Percentiles rank a stretch among this genome's conserved stretches.
Evolutionary conservation across 1,284 basidiomycete species (phyloP).

Genomic region (Pseudozyma tsukubaensis): DNA sequence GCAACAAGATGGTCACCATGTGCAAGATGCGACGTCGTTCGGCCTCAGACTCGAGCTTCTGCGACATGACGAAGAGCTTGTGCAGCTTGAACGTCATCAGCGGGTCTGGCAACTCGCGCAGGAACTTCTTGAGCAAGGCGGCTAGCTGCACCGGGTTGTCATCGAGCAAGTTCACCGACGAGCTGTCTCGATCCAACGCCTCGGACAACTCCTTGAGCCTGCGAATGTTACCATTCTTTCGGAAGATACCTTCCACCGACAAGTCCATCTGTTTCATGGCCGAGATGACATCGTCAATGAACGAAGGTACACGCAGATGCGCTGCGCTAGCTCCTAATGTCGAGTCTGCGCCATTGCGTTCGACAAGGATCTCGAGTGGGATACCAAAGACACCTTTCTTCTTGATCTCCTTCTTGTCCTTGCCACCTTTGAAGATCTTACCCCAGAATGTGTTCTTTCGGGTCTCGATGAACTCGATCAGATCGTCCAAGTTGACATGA

Average conservation of each 20-base stretch:
- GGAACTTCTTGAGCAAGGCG: conserved; percentile 94
- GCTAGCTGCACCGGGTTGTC: conserved; percentile 98
- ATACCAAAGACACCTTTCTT: conserved; percentile 83
- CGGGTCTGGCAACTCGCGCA: conserved; percentile 95
- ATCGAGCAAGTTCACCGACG: conserved; percentile 84
- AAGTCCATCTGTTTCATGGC: conserved; percentile 99
- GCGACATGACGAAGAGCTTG: conserved; percentile 85
- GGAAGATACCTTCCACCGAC: conserved; percentile 98
- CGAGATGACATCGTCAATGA: conserved; percentile 96
- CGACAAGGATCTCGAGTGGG: conserved; percentile 92
- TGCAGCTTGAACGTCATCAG: conserved; percentile 94
- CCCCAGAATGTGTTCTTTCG: conserved; percentile 98
- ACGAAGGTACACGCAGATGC: conserved; percentile 89
- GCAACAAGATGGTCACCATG: conserved; percentile 85
- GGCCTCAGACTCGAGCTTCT: conserved; percentile 80
- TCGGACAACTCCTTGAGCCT: conserved; percentile 90
- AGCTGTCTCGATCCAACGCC: conserved; percentile 88
- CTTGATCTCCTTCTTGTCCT: conserved; percentile 76
- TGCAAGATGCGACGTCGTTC: conserved; percentile 88
- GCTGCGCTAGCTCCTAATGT: conserved; percentile 87
- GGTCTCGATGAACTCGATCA: conserved; percentile 89
- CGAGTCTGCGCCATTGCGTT: conserved; percentile 93
- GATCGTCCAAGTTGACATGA: conserved; percentile 81
- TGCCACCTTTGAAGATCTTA: conserved; percentile 87
- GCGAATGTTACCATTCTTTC: conserved; percentile 97